Evolutionary conservation across 768 basidiomycete genomes (phyloP).

Genomic region (Cyclocybe cylindracea): DNA sequence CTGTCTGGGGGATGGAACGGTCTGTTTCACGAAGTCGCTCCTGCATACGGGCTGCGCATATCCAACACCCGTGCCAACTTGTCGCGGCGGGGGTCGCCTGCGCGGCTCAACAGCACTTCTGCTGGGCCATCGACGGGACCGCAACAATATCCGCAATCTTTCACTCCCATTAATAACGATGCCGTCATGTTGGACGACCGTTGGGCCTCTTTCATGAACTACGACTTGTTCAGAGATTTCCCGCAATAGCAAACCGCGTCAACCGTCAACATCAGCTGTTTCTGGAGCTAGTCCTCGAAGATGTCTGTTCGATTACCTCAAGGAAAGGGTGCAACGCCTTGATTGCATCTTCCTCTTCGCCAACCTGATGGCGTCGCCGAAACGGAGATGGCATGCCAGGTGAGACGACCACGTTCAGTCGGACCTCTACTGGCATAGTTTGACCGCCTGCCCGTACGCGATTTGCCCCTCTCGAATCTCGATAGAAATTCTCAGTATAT

Average conservation of each 20-base stretch:
- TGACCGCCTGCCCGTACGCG: too few relatives aligned
- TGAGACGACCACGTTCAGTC: too few relatives aligned
- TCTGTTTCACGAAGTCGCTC: conserved; percentile 36
- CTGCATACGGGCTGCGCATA: conserved; percentile 15
- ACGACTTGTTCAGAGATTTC: conserved; percentile 21
- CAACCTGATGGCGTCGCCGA: too few relatives aligned
- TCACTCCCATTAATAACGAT: neutral
- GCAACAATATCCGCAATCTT: neutral
- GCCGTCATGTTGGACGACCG: conserved; percentile 34
- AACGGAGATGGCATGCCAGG: too few relatives aligned
- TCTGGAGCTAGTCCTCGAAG: too few relatives aligned
- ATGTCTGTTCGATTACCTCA: too few relatives aligned
- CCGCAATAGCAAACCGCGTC: conserved; percentile 5
- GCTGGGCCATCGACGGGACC: neutral
- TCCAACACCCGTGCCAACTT: neutral
- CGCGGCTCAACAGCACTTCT: neutral
- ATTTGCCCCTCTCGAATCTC: too few relatives aligned
- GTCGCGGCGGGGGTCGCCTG: too few relatives aligned
- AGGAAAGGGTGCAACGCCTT: too few relatives aligned
- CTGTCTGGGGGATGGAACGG: conserved; percentile 37
- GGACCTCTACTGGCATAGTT: too few relatives aligned
- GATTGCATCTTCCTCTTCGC: too few relatives aligned
- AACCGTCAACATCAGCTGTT: neutral
- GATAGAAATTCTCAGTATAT: too few relatives aligned
- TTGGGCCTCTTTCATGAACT: conserved; percentile 41